Conservation (phyloP, 805 yeast species). For the Barnettozyma vustinii region DNA sequence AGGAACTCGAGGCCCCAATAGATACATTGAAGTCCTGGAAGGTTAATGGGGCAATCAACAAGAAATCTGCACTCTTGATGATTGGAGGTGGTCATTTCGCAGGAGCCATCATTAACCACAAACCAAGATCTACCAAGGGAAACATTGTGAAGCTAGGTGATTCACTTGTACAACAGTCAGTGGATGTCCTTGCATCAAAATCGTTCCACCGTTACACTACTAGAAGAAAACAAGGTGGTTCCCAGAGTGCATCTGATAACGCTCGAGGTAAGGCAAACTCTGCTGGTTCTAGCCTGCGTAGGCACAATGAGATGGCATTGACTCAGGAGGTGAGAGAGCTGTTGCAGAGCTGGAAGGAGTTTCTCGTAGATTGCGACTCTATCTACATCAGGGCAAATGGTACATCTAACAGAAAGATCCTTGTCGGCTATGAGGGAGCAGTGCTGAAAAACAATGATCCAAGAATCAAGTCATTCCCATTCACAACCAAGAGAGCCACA, state of each 20-base stretch:
- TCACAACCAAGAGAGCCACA: constrained; percentile 87
- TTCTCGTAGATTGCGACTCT: constrained; percentile 55
- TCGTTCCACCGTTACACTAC: constrained; percentile 94
- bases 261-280: constrained; percentile 94
- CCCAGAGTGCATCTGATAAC: constrained; percentile 89
- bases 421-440: constrained; percentile 63
- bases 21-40: constrained; percentile 39
- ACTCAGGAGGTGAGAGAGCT: constrained; percentile 71
- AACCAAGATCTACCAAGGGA: constrained; percentile 50
- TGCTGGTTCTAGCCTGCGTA: constrained; percentile 86
- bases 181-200: constrained; percentile 64
- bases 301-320: constrained; percentile 85
- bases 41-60: constrained; percentile 10
- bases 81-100: constrained; percentile 98
- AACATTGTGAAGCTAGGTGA: constrained; percentile 43
- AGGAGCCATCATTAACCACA: constrained; percentile 84
- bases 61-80: constrained; percentile 78
- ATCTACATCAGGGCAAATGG: constrained; percentile 84
- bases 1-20: constrained; percentile 44
- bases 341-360: constrained; percentile 56
- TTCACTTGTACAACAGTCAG: constrained; percentile 55
- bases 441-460: constrained; percentile 47
- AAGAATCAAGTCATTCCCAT: constrained; percentile 71
- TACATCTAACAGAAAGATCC: constrained; percentile 51
- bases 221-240: constrained; percentile 95